Percentiles rank a stretch among this genome's conserved stretches.
phyloP scores from a whole-genome alignment of 1,284 basidiomycete genomes.

The Rhodotorula sp. region DNA sequence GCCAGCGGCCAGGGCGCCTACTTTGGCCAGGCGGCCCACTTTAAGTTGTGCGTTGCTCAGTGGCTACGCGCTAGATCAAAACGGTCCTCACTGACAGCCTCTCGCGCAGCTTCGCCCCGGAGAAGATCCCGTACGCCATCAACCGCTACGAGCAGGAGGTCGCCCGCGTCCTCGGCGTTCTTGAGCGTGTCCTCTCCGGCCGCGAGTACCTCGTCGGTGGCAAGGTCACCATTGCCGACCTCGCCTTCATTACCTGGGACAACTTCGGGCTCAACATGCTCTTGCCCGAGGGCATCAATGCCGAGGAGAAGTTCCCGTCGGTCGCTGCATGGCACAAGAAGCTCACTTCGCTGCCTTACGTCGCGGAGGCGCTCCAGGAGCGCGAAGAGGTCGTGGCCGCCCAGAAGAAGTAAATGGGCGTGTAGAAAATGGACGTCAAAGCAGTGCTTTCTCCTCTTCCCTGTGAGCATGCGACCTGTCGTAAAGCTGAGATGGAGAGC shows the following conservation, averaged over 20 bases:
- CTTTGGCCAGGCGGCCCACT: constrained; percentile 44
- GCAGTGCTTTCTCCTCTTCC: too few relatives aligned
- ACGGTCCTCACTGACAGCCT: not conserved
- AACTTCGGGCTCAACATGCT: constrained; percentile 30
- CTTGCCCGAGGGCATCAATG: constrained; percentile 33
- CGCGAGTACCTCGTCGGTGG: constrained; percentile 36
- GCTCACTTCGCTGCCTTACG: constrained; percentile 24
- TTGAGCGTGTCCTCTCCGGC: constrained; percentile 45
- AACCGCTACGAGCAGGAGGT: constrained; percentile 51
- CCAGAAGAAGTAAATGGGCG: not conserved
- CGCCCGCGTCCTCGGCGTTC: constrained; percentile 49
- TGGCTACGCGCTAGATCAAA: not conserved
- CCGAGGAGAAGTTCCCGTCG: constrained; percentile 24
- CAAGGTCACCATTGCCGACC: constrained; percentile 41
- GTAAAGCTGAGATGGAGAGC: too few relatives aligned
- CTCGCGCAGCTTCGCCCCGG: constrained; percentile 23
- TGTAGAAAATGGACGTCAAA: not conserved
- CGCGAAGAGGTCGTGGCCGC: constrained; percentile 7
- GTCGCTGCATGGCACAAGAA: constrained; percentile 26
- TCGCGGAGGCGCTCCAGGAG: constrained; percentile 29
- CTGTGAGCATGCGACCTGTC: not conserved
- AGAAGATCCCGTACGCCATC: constrained; percentile 39
- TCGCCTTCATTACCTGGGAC: constrained; percentile 37
- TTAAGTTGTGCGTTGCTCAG: constrained; percentile 28
- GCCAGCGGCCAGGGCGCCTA: constrained; percentile 18